These are phyloP conservation scores for Cinchona pubescens DNA, from an alignment of 257 asterid genomes.

Conservation along the genomic window DNA sequence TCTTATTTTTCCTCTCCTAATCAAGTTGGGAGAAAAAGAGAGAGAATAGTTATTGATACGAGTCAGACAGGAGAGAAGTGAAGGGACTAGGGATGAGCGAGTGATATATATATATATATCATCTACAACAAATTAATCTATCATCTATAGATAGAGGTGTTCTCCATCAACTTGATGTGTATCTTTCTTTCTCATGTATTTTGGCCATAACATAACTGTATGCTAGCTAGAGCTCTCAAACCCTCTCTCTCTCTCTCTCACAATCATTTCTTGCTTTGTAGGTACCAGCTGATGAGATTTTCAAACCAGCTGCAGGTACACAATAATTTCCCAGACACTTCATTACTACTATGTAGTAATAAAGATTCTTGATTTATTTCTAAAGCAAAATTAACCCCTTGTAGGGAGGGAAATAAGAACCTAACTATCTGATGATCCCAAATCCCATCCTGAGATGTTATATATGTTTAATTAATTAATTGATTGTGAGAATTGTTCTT, in stretches of 20 bases:
- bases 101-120: background rate
- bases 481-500: background rate
- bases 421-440: background rate
- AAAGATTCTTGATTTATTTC: no score
- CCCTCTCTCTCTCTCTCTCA: background rate
- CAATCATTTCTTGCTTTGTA: no score
- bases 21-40: slow-evolving; percentile 31
- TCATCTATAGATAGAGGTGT: slow-evolving; percentile 2
- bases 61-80: slow-evolving; percentile 24
- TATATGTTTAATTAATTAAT: no score
- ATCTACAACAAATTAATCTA: background rate
- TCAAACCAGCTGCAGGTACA: slow-evolving; percentile 17
- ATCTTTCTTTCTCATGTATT: background rate
- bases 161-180: background rate
- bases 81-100: slow-evolving; percentile 1
- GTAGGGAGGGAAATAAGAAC: background rate
- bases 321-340: no score
- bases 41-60: slow-evolving; percentile 23
- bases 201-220: background rate
- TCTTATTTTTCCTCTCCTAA: slow-evolving; percentile 27
- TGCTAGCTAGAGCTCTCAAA: background rate
- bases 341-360: no score
- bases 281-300: slow-evolving; percentile 20
- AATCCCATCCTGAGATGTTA: background rate
- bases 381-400: no score